phyloP scores from a whole-genome alignment of 176 grass and related monocot species.

The Aegilops bicornis region DNA sequence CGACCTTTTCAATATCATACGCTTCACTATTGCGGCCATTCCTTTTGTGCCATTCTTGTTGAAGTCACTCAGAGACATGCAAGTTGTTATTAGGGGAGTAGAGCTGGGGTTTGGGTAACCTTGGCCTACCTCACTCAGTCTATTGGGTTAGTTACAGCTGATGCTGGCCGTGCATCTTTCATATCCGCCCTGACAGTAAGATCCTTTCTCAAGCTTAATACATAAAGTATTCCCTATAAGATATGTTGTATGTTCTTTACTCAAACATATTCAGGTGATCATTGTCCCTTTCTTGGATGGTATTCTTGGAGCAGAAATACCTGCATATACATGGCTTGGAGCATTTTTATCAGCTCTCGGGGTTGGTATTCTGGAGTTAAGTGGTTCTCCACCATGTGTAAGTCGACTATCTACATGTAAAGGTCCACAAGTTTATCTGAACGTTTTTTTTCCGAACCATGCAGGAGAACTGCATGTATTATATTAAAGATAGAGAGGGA shows the following conservation, averaged over 20 bases:
- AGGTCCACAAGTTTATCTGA: slow-evolving; percentile 27
- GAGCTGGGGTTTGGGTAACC: slow-evolving; percentile 55
- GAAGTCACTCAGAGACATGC: slow-evolving; percentile 40
- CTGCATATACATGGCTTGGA: slow-evolving; percentile 47
- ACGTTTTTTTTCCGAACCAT: not conserved
- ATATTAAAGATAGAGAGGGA: no score
- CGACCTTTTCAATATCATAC: slow-evolving; percentile 53
- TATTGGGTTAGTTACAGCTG: slow-evolving; percentile 46
- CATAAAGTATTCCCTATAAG: not conserved
- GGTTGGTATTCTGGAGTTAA: slow-evolving; percentile 50
- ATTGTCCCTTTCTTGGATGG: slow-evolving; percentile 58
- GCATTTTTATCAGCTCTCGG: slow-evolving; percentile 48
- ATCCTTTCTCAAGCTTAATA: slow-evolving; percentile 9
- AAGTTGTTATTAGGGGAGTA: slow-evolving; percentile 34
- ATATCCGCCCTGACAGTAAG: slow-evolving; percentile 59
- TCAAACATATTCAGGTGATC: slow-evolving; percentile 44
- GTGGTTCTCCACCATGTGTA: slow-evolving; percentile 61
- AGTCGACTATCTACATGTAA: slow-evolving; percentile 35
- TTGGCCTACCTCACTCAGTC: slow-evolving; percentile 57
- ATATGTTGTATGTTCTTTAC: slow-evolving; percentile 26
- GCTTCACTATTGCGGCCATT: slow-evolving; percentile 50
- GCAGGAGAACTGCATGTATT: no score
- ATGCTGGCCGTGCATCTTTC: slow-evolving; percentile 51
- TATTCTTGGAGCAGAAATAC: slow-evolving; percentile 48
- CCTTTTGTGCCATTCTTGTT: slow-evolving; percentile 47